These are phyloP conservation scores for Larix kaempferi DNA, from an alignment of 75 land plant genomes.

Conservation along the genomic window DNA sequence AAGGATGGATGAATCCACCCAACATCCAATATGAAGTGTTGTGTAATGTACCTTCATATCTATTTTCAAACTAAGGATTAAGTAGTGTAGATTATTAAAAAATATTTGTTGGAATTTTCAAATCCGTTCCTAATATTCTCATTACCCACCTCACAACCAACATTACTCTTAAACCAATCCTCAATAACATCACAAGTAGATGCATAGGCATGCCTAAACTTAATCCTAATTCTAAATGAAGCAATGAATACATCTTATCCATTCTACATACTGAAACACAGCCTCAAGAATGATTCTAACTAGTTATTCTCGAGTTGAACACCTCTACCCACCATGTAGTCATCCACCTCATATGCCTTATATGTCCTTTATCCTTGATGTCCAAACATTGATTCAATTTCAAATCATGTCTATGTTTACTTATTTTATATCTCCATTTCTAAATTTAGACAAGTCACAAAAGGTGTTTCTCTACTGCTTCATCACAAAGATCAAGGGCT, in stretches of 20 bases:
- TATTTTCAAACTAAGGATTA: no score
- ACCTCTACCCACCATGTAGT: slow-evolving; percentile 45
- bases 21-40: no score
- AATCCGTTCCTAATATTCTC: not conserved
- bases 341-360: slow-evolving; percentile 70
- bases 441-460: not conserved
- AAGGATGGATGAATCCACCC: no score
- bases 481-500: slow-evolving; percentile 59
- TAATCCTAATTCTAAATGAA: slow-evolving; percentile 48
- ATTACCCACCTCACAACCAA: slow-evolving; percentile 24
- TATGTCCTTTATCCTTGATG: slow-evolving; percentile 15
- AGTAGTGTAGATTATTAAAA: no score
- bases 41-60: no score
- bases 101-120: no score
- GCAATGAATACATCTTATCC: slow-evolving; percentile 58
- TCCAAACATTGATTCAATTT: not conserved
- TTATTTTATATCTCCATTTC: not conserved
- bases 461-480: slow-evolving; percentile 34
- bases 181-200: slow-evolving; percentile 42
- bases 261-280: slow-evolving; percentile 23
- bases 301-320: slow-evolving; percentile 55
- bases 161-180: slow-evolving; percentile 52
- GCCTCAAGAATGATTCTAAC: slow-evolving; percentile 44
- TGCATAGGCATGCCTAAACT: slow-evolving; percentile 39
- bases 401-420: not conserved